Evolutionary conservation across 495 filamentous ascomycete species (phyloP), one percentile per base, ranked within the genome.

Genomic region (Trichoderma gamsii): DNA sequence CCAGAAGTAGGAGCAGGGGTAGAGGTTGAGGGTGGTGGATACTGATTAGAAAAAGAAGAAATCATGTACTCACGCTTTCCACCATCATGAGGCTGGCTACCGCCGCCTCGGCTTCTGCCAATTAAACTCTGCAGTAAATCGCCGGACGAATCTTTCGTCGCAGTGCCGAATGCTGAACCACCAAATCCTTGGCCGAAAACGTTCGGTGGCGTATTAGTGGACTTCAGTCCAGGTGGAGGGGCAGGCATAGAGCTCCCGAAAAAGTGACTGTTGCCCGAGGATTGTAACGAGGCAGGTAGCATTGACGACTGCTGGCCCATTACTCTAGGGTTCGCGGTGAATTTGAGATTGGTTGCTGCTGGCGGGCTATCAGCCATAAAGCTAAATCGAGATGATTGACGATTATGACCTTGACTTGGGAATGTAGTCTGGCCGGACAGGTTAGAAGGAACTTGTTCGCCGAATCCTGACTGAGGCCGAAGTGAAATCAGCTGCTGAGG

Each of bases 31-130:
- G 80, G 81, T 71, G 79, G 75, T 81, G 88, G 87, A 84, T 92
- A 90, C 82, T 92, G 87, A 75, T 89, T 87, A 80, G 90, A 84
- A 81, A 92, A 90, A 66, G 76, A 77, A 78, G 82, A 80, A 76
- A 86, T 81, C 87, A 89, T 85, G 88, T 91, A 91, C 93, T 97
- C 93, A 97, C 93, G 93, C 91, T 96, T 96, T 84, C 84, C 85
- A 72, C 87, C 84, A 80, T 96, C 92, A 82, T 90, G 87, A 72
- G 83, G 84, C 78, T 88, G 87, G 74, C 81, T 84, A 75, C 84
- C 82, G 66, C 83, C 83, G 76, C 83, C 86, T 69, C 80, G 77
- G 35, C 79, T 76, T 64, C 76, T 70, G 67, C 90, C 85, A 71
- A 95, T 81, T 70, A 96, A 80, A 72, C 92, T 87, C 70, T 92